phyloP scores from a whole-genome alignment of 352 stramenopile genomes.

The Lagenidium sp. region DNA sequence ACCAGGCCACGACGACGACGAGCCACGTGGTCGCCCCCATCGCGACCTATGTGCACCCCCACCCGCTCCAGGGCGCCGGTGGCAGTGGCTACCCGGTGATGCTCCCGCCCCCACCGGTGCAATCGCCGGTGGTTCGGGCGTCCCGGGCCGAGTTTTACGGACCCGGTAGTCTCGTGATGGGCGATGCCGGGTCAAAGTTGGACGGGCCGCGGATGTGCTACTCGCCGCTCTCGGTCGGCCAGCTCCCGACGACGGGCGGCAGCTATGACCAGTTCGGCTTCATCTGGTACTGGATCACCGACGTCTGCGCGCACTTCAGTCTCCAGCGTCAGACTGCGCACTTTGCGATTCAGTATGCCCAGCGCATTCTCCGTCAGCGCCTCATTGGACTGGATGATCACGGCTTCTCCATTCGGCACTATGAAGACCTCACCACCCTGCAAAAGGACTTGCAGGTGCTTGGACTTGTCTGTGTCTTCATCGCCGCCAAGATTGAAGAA shows the following conservation, averaged over 20 bases:
- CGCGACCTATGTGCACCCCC: not conserved
- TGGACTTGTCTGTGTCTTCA: slow-evolving; percentile 60
- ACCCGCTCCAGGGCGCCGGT: too few species aligned
- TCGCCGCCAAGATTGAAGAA: slow-evolving; percentile 82
- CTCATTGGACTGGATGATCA: slow-evolving; percentile 23
- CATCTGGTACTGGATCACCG: slow-evolving; percentile 67
- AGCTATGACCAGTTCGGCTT: slow-evolving; percentile 73
- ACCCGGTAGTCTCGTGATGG: not conserved
- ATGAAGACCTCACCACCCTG: slow-evolving; percentile 40
- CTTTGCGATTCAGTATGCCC: slow-evolving; percentile 69
- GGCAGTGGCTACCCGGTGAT: too few species aligned
- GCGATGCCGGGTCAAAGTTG: not conserved
- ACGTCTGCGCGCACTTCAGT: slow-evolving; percentile 52
- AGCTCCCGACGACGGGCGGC: slow-evolving; percentile 18
- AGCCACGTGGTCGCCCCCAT: not conserved
- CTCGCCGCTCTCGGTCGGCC: slow-evolving; percentile 47
- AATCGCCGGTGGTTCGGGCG: not conserved
- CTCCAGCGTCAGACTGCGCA: slow-evolving; percentile 73
- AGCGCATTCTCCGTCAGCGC: slow-evolving; percentile 60
- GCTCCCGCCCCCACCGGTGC: not conserved
- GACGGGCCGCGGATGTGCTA: slow-evolving; percentile 7
- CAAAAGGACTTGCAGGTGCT: slow-evolving; percentile 55
- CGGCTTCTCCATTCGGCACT: slow-evolving; percentile 19
- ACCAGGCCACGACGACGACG: not conserved
- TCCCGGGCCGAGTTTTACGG: not conserved